Evolutionary conservation across 345 rosid genomes (phyloP).

Genomic region (Rhodamnia rubescens): DNA sequence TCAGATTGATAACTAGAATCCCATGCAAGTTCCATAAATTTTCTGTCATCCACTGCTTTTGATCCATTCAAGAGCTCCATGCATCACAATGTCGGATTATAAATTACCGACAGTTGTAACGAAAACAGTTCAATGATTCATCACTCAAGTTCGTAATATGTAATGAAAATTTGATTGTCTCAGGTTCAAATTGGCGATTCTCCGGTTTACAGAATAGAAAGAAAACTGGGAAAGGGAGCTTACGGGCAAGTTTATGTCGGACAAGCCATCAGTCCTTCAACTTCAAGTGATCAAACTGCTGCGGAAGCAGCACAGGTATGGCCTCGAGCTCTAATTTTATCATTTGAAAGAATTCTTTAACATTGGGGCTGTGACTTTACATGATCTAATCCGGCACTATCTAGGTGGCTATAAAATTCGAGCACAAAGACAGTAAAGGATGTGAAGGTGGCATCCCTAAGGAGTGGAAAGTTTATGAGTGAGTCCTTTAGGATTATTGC

Average conservation of each 20-base stretch:
- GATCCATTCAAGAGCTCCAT: background rate
- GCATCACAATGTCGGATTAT: background rate
- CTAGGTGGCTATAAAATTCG: constrained; percentile 89
- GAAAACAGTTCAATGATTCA: too few relatives aligned
- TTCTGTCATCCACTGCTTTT: background rate
- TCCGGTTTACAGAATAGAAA: constrained; percentile 65
- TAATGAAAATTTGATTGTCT: background rate
- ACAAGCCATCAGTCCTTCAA: constrained; percentile 28
- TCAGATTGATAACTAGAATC: background rate
- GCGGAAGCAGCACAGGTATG: constrained; percentile 63
- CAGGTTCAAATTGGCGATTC: constrained; percentile 92
- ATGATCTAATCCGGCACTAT: background rate
- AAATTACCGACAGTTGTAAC: background rate
- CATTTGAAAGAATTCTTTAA: background rate
- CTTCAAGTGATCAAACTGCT: constrained; percentile 47
- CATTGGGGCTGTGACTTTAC: background rate
- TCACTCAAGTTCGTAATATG: too few relatives aligned
- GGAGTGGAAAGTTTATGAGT: constrained; percentile 99
- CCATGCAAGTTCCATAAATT: background rate
- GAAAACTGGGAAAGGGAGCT: constrained; percentile 88
- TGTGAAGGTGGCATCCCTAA: constrained; percentile 82
- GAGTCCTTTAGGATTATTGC: background rate
- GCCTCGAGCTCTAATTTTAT: background rate
- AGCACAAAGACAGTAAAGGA: constrained; percentile 86
- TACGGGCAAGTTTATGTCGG: constrained; percentile 94